These are phyloP conservation scores for Scheffersomyces quercinus DNA, from an alignment of 1,139 yeast genomes.

Conservation along the genomic window DNA sequence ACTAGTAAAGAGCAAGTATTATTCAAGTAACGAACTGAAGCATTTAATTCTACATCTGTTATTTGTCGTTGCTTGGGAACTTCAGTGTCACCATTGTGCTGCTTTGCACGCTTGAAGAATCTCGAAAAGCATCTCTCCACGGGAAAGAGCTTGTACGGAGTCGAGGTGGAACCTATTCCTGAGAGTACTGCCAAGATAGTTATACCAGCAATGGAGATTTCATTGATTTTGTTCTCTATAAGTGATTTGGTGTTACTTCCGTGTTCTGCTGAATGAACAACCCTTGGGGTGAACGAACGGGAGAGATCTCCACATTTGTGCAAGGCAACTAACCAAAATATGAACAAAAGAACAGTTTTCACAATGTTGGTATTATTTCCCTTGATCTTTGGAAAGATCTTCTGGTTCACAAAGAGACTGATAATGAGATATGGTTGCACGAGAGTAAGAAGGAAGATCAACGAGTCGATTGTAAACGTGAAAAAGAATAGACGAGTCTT, in stretches of 20 bases:
- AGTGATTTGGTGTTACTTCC: conserved; percentile 23
- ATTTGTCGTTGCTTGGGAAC: conserved; percentile 5
- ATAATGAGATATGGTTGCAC: conserved; percentile 37
- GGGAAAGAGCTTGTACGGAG: conserved; percentile 40
- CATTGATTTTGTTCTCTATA: conserved; percentile 50
- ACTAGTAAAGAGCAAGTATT: conserved; percentile 36
- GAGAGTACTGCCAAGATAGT: conserved; percentile 70
- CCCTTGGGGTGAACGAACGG: conserved; percentile 23
- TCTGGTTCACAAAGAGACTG: conserved; percentile 30
- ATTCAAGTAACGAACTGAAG: conserved; percentile 37
- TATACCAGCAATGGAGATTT: conserved; percentile 70
- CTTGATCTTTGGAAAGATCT: conserved; percentile 21
- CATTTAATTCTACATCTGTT: conserved; percentile 26
- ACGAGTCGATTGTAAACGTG: conserved; percentile 30
- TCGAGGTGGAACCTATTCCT: conserved; percentile 76
- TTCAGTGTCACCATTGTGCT: neutral
- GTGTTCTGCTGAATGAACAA: conserved; percentile 7
- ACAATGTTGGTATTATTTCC: conserved; percentile 7
- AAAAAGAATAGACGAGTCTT: conserved; percentile 27
- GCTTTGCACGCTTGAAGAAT: conserved; percentile 1
- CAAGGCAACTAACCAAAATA: conserved; percentile 35
- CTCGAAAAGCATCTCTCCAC: conserved; percentile 8
- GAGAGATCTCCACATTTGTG: conserved; percentile 40
- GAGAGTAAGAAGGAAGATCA: conserved; percentile 33
- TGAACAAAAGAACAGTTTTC: conserved; percentile 15